phyloP scores from a whole-genome alignment of 805 yeast genomes.

The Lipomyces kockii region DNA sequence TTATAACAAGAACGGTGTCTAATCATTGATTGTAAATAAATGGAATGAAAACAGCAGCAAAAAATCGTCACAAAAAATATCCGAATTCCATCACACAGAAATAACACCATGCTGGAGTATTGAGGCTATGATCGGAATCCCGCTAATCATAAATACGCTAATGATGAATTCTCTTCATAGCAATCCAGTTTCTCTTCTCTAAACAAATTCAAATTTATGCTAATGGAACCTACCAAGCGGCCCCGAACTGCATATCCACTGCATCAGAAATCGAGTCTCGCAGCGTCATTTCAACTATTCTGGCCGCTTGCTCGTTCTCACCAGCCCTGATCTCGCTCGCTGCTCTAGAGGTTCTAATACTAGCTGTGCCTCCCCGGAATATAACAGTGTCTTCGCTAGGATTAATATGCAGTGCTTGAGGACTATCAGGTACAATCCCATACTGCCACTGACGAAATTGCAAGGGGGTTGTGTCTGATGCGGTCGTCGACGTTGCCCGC shows the following conservation, averaged over 20 bases:
- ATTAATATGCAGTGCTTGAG: neutral
- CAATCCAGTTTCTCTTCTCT: neutral
- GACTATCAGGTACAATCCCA: neutral
- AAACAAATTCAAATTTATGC: neutral
- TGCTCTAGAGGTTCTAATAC: neutral
- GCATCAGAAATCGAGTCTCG: conserved; percentile 6
- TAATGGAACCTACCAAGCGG: conserved; percentile 2
- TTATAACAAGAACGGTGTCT: neutral
- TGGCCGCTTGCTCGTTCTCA: conserved; percentile 2
- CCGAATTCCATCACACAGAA: neutral
- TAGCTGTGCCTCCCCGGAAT: neutral
- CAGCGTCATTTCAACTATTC: neutral
- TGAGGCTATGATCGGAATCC: neutral
- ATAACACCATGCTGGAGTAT: neutral
- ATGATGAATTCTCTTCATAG: neutral
- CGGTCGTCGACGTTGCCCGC: conserved; percentile 1
- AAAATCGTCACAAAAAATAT: neutral
- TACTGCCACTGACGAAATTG: neutral
- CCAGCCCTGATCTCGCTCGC: neutral
- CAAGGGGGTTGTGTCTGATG: neutral
- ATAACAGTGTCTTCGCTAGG: neutral
- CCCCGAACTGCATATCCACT: conserved; percentile 3
- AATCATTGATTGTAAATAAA: neutral
- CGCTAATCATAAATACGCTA: neutral
- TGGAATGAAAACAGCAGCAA: neutral